phyloP scores from a whole-genome alignment of 2,329 filamentous ascomycete genomes.

The Fusarium devonianum region DNA sequence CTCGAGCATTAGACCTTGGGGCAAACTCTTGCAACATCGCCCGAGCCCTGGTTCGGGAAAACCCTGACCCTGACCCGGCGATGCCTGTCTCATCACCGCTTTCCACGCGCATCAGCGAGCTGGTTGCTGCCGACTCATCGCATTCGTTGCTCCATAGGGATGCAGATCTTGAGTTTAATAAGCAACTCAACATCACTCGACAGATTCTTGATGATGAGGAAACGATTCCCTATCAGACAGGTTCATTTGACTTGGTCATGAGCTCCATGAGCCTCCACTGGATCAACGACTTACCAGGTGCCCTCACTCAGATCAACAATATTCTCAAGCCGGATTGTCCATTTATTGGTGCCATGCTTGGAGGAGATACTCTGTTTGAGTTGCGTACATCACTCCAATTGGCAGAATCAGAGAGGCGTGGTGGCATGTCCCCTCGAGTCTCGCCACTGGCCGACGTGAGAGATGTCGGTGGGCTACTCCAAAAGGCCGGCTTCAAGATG shows the following conservation, averaged over 20 bases:
- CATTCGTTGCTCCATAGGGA: conserved; percentile 81
- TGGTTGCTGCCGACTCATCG: conserved; percentile 86
- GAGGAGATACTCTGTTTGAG: conserved; percentile 93
- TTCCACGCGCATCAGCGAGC: conserved; percentile 71
- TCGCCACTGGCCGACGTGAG: conserved; percentile 91
- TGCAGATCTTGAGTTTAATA: conserved; percentile 75
- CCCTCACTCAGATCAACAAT: conserved; percentile 84
- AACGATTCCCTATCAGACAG: conserved; percentile 75
- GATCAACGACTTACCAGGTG: conserved; percentile 93
- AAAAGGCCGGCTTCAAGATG: conserved; percentile 90
- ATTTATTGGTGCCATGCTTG: conserved; percentile 95
- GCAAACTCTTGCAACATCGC: conserved; percentile 97
- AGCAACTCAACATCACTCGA: conserved; percentile 73
- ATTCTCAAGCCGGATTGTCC: conserved; percentile 89
- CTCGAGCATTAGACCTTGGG: conserved; percentile 86
- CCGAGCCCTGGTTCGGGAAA: conserved; percentile 74
- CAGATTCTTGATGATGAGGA: conserved; percentile 79
- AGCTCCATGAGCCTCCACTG: conserved; percentile 92
- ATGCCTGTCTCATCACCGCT: conserved; percentile 70
- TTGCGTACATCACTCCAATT: conserved; percentile 91
- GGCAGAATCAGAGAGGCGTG: conserved; percentile 86
- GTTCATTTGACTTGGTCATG: conserved; percentile 87
- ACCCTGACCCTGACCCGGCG: conserved; percentile 67
- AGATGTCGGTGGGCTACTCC: conserved; percentile 87
- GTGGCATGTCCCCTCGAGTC: conserved; percentile 90